Evolutionary conservation across 202 grass and related monocot genomes (phyloP).

Genomic region (Cymbopogon flexuosus): DNA sequence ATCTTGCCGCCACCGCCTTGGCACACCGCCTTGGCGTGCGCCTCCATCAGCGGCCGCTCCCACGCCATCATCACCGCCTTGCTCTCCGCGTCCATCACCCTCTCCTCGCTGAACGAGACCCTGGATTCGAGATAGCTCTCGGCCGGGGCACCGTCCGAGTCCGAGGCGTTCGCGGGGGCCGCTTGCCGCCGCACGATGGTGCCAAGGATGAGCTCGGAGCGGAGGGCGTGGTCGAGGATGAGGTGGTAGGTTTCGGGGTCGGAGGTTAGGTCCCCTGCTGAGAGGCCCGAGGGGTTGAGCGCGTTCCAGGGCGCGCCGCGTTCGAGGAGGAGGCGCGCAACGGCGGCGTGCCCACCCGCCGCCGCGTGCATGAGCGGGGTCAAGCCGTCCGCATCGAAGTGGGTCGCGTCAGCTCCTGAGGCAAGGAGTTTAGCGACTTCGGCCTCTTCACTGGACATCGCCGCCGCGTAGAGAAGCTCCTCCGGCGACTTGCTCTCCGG

Average conservation of each 20-base stretch:
- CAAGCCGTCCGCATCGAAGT: slow-evolving; percentile 63
- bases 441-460: slow-evolving; percentile 35
- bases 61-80: slow-evolving; percentile 98
- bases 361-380: slow-evolving; percentile 87
- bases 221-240: slow-evolving; percentile 75
- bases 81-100: slow-evolving; percentile 76
- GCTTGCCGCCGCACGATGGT: slow-evolving; percentile 52
- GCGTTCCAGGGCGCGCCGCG: slow-evolving; percentile 86
- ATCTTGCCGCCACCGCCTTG: slow-evolving; percentile 51
- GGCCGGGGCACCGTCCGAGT: background rate
- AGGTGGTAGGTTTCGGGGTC: slow-evolving; percentile 60
- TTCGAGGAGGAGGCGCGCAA: slow-evolving; percentile 54
- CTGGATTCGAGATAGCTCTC: slow-evolving; percentile 66
- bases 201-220: slow-evolving; percentile 84
- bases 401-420: slow-evolving; percentile 52
- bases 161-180: background rate
- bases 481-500: slow-evolving; percentile 46
- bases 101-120: slow-evolving; percentile 81
- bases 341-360: slow-evolving; percentile 40
- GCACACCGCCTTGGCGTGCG: slow-evolving; percentile 80
- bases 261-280: slow-evolving; percentile 64
- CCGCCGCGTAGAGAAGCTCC: slow-evolving; percentile 64
- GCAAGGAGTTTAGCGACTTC: slow-evolving; percentile 43
- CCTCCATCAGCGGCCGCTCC: slow-evolving; percentile 94
- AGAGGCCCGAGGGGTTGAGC: slow-evolving; percentile 45